phyloP scores from a whole-genome alignment of 2,329 filamentous ascomycete species.

The Verticillium nubilum region DNA sequence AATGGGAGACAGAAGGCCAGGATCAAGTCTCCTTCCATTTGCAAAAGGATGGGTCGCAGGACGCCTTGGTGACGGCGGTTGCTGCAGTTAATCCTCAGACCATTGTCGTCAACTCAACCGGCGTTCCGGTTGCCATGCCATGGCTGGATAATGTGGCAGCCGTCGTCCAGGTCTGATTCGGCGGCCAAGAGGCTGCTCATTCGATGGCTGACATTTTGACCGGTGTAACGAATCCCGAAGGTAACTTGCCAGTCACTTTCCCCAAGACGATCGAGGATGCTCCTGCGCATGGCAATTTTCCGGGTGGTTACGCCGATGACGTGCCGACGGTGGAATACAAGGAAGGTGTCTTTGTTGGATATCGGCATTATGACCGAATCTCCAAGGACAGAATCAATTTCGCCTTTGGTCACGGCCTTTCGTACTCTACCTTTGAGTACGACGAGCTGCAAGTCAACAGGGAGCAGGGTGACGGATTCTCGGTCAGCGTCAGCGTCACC shows the following conservation, averaged over 20 bases:
- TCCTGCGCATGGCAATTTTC: constrained; percentile 57
- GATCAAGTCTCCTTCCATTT: constrained; percentile 68
- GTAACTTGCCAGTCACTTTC: constrained; percentile 58
- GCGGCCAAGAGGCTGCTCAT: constrained; percentile 52
- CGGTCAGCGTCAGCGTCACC: constrained; percentile 39
- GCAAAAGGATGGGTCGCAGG: constrained; percentile 52
- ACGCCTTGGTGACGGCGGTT: constrained; percentile 58
- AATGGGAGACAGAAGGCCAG: constrained; percentile 73
- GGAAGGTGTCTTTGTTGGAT: constrained; percentile 71
- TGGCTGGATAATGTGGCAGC: constrained; percentile 61
- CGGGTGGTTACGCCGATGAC: constrained; percentile 30
- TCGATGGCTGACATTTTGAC: constrained; percentile 17
- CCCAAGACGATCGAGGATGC: constrained; percentile 54
- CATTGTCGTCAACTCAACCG: constrained; percentile 64
- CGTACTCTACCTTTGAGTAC: constrained; percentile 43
- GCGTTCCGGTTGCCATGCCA: constrained; percentile 63
- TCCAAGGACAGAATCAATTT: constrained; percentile 48
- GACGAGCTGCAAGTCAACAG: constrained; percentile 42
- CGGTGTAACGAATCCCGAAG: constrained; percentile 57
- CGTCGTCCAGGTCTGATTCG: constrained; percentile 71
- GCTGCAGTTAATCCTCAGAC: constrained; percentile 59
- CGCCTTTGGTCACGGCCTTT: constrained; percentile 63
- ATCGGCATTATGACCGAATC: constrained; percentile 59
- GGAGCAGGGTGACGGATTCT: constrained; percentile 37
- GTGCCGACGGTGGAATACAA: constrained; percentile 52